Percentiles rank a stretch among this genome's conserved stretches.
Conservation (phyloP, 345 rosid species). For the Citrus unshiu region DNA sequence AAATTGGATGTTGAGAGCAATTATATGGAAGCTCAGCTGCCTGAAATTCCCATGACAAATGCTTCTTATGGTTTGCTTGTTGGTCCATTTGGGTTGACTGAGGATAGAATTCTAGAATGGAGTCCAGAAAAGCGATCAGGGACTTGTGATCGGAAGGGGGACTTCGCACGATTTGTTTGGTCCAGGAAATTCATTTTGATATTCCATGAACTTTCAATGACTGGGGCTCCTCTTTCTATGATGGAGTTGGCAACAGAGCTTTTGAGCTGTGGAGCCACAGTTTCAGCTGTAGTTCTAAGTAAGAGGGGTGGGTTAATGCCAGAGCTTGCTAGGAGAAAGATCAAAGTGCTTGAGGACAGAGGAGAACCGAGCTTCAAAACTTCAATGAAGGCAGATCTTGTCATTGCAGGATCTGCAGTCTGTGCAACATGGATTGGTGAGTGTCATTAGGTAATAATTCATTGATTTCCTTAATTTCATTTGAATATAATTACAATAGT, state of each 20-base stretch:
- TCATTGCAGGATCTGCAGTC: constrained; percentile 96
- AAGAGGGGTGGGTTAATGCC: constrained; percentile 87
- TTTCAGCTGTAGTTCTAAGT: constrained; percentile 90
- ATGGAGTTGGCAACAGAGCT: constrained; percentile 97
- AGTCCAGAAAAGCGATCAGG: constrained; percentile 88
- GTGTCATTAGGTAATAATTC: constrained; percentile 9
- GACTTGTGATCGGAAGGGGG: constrained; percentile 90
- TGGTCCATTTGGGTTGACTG: constrained; percentile 82
- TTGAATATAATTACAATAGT: neutral
- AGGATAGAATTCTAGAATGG: constrained; percentile 81
- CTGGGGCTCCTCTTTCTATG: constrained; percentile 97
- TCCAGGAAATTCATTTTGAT: constrained; percentile 86
- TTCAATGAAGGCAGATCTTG: constrained; percentile 93
- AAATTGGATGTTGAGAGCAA: constrained; percentile 28
- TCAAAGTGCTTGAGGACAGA: constrained; percentile 90
- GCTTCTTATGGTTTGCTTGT: constrained; percentile 68
- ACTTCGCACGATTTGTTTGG: constrained; percentile 94
- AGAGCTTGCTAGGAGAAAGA: constrained; percentile 81
- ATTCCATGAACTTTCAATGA: constrained; percentile 98
- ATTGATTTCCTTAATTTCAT: constrained; percentile 2
- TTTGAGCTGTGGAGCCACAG: constrained; percentile 98
- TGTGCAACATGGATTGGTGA: constrained; percentile 96
- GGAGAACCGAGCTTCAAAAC: constrained; percentile 89
- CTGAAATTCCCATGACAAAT: constrained; percentile 61
- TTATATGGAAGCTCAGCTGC: constrained; percentile 49